A percentile compares a stretch with the other conserved stretches of the same genome.
These are phyloP conservation scores for Candida albicans DNA, from an alignment of 1,139 yeast species.

Conservation along the genomic window DNA sequence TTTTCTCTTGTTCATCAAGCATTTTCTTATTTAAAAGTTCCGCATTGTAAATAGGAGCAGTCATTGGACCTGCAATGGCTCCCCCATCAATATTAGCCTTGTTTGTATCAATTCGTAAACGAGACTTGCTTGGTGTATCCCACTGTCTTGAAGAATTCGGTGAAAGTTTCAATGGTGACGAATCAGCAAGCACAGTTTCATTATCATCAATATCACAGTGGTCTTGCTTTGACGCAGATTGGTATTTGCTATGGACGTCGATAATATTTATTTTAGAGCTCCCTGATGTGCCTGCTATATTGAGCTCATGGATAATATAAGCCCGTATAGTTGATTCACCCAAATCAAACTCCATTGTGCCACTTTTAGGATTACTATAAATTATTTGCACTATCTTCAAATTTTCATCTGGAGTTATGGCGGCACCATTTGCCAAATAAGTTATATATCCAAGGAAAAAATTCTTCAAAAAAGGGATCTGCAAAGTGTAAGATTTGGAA, in stretches of 20 bases:
- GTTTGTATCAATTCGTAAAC: conserved; percentile 12
- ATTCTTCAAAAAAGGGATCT: conserved; percentile 39
- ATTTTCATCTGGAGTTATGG: conserved; percentile 22
- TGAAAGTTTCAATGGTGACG: conserved; percentile 34
- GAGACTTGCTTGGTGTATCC: conserved; percentile 16
- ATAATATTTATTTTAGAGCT: conserved; percentile 22
- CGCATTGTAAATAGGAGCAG: conserved; percentile 39
- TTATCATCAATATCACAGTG: conserved; percentile 31
- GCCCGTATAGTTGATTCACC: conserved; percentile 22
- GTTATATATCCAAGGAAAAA: conserved; percentile 45
- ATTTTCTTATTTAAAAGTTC: conserved; percentile 8
- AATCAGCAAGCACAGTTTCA: conserved; percentile 42
- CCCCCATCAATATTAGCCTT: conserved; percentile 11
- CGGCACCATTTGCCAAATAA: conserved; percentile 34
- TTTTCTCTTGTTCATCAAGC: conserved; percentile 9
- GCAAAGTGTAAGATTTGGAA: conserved; percentile 25
- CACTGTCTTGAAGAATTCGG: conserved; percentile 7
- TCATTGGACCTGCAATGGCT: conserved; percentile 29
- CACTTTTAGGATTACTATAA: conserved; percentile 18
- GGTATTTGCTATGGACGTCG: background rate
- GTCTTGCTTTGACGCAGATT: background rate
- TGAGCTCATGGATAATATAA: conserved; percentile 32
- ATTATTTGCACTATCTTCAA: conserved; percentile 35
- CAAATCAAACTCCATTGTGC: conserved; percentile 13
- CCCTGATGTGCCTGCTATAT: conserved; percentile 13